Conservation (phyloP, 331 rosid species). For the Cucumis variabilis region DNA sequence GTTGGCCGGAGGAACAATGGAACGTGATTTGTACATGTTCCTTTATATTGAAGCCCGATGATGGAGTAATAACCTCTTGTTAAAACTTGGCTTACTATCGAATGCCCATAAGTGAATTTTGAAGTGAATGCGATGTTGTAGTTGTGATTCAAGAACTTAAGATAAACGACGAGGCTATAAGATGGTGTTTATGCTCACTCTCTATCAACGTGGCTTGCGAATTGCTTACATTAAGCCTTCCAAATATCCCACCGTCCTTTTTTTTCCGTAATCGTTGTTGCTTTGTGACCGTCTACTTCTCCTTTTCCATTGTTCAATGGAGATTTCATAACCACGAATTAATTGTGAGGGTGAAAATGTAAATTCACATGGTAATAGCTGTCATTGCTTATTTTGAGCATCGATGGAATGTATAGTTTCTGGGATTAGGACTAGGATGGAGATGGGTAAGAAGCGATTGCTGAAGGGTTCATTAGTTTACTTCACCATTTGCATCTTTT, state of each 20-base stretch:
- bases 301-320: too few species aligned
- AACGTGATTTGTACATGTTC: background rate
- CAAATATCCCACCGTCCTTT: background rate
- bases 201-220: background rate
- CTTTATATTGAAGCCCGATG: background rate
- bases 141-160: background rate
- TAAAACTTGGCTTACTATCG: background rate
- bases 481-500: too few species aligned
- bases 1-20: too few species aligned
- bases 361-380: too few species aligned
- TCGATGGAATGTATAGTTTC: too few species aligned
- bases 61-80: background rate
- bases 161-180: background rate
- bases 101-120: background rate
- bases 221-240: background rate
- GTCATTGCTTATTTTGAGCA: too few species aligned
- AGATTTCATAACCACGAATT: too few species aligned
- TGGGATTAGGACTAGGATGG: too few species aligned
- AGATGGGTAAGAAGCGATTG: background rate
- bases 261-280: background rate
- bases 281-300: too few species aligned
- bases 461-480: too few species aligned
- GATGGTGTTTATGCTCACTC: background rate
- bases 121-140: slow-evolving; percentile 8
- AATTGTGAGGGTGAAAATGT: too few species aligned